These are phyloP conservation scores for Cyclocybe cylindracea DNA, from an alignment of 768 basidiomycete genomes.

Conservation along the genomic window DNA sequence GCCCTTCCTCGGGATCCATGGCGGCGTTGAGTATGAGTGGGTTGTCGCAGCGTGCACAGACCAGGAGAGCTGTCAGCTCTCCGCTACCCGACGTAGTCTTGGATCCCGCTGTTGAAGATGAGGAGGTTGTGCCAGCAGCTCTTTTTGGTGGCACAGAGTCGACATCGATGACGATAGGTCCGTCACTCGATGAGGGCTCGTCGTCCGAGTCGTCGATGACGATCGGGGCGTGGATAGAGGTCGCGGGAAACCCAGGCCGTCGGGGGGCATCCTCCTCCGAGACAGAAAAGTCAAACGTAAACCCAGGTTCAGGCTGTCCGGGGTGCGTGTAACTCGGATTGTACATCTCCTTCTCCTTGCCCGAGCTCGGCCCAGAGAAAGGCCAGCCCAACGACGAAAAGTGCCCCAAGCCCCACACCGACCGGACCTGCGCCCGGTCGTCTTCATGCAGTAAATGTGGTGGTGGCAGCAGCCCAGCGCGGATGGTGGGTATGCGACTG, in stretches of 20 bases:
- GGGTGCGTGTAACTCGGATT: conserved; percentile 68
- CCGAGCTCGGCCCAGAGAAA: too few species aligned
- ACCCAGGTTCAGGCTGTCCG: conserved; percentile 54
- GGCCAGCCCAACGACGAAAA: too few species aligned
- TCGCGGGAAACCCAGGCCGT: conserved; percentile 23
- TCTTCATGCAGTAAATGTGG: too few species aligned
- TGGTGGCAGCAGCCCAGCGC: too few species aligned
- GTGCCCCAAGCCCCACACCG: too few species aligned
- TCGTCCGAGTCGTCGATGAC: conserved; percentile 49
- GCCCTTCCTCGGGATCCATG: conserved; percentile 45
- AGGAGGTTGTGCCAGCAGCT: neutral
- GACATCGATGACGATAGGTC: conserved; percentile 44
- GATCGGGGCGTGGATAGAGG: conserved; percentile 40
- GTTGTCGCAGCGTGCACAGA: conserved; percentile 68
- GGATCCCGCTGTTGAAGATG: neutral
- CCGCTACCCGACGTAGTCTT: conserved; percentile 7
- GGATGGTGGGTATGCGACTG: too few species aligned
- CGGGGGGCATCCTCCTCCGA: conserved; percentile 19
- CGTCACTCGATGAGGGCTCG: neutral
- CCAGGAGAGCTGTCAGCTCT: conserved; percentile 45
- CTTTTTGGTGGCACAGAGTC: conserved; percentile 13
- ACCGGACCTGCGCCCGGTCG: too few species aligned
- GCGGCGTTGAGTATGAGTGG: conserved; percentile 59
- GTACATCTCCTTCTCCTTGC: conserved; percentile 42
- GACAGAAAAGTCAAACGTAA: conserved; percentile 62